Conservation (phyloP, 495 filamentous ascomycete species). For the Pyrenula aspistea region DNA sequence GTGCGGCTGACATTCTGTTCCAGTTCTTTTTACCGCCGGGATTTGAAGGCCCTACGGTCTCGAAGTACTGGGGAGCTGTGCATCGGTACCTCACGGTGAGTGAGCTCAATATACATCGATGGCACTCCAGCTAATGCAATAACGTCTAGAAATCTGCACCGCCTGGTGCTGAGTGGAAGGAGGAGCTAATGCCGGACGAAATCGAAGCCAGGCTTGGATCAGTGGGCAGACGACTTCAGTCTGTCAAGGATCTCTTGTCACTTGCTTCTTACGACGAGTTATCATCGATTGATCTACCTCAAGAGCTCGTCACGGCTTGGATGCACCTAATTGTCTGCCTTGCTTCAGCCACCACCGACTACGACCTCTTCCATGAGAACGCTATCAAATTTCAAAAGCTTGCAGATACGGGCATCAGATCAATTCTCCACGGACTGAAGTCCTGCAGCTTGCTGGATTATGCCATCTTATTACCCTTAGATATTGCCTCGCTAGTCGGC, state of each 20-base stretch:
- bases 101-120: not conserved
- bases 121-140: not conserved
- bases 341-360: slow-evolving; percentile 5
- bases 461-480: slow-evolving; percentile 20
- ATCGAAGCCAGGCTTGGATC: slow-evolving; percentile 8
- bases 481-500: slow-evolving; percentile 20
- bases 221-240: slow-evolving; percentile 9
- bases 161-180: not conserved
- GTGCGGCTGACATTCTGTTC: slow-evolving; percentile 18
- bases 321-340: slow-evolving; percentile 16
- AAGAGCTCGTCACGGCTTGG: slow-evolving; percentile 18
- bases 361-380: slow-evolving; percentile 1
- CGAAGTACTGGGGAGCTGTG: slow-evolving; percentile 24
- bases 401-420: slow-evolving; percentile 8
- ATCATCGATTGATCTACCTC: slow-evolving; percentile 13
- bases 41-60: slow-evolving; percentile 11
- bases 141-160: not conserved
- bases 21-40: slow-evolving; percentile 20
- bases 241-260: slow-evolving; percentile 14
- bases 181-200: not conserved
- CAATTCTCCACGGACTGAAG: slow-evolving; percentile 7
- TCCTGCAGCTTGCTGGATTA: slow-evolving; percentile 10
- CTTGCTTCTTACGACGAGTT: slow-evolving; percentile 5
- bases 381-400: slow-evolving; percentile 6
- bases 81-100: slow-evolving; percentile 11